phyloP scores from a whole-genome alignment of 2,329 filamentous ascomycete genomes.

The Trichoderma breve region DNA sequence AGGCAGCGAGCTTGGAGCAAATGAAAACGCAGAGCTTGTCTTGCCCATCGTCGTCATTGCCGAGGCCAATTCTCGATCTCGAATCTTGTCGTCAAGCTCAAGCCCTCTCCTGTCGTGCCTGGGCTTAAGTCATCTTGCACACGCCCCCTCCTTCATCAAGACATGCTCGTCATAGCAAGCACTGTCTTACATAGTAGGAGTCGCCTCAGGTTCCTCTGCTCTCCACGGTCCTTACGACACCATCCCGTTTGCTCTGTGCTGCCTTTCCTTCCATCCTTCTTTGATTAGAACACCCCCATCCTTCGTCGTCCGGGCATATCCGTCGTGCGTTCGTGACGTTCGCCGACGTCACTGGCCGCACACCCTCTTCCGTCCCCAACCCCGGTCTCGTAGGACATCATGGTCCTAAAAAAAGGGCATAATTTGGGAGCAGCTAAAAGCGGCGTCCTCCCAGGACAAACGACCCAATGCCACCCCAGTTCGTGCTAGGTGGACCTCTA shows the following conservation, averaged over 20 bases:
- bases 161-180: slow-evolving; percentile 6
- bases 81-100: background rate
- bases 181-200: background rate
- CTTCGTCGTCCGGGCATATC: slow-evolving; percentile 10
- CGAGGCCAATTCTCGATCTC: slow-evolving; percentile 31
- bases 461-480: slow-evolving; percentile 30
- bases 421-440: slow-evolving; percentile 11
- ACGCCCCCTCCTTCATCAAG: slow-evolving; percentile 2
- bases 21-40: background rate
- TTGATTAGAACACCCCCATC: slow-evolving; percentile 1
- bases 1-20: background rate
- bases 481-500: slow-evolving; percentile 28
- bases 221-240: background rate
- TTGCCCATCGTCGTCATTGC: slow-evolving; percentile 28
- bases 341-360: slow-evolving; percentile 20
- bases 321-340: slow-evolving; percentile 14
- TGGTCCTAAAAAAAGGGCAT: background rate
- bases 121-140: slow-evolving; percentile 1
- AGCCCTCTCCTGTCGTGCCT: background rate
- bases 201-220: background rate
- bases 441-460: slow-evolving; percentile 13
- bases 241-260: background rate
- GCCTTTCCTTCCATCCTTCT: slow-evolving; percentile 1
- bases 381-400: slow-evolving; percentile 11
- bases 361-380: slow-evolving; percentile 13